phyloP scores from a whole-genome alignment of 1,284 basidiomycete genomes.

The Boletus chippewaensis region DNA sequence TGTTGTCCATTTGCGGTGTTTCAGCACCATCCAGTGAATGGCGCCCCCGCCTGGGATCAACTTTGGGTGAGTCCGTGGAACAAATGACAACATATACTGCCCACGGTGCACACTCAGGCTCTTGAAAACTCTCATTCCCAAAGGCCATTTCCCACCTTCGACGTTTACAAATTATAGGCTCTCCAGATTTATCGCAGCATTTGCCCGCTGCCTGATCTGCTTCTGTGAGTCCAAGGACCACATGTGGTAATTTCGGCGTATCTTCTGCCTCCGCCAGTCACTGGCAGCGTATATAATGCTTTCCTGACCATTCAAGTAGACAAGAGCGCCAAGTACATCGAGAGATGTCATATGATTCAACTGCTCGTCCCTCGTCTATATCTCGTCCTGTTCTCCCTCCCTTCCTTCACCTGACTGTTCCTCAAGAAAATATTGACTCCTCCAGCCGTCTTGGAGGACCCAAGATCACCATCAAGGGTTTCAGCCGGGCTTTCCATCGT shows the following conservation, averaged over 20 bases:
- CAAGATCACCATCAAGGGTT: background rate
- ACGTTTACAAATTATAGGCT: too few species aligned
- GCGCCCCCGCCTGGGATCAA: too few species aligned
- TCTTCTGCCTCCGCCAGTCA: background rate
- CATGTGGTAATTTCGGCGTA: background rate
- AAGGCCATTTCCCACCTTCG: too few species aligned
- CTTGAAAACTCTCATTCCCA: too few species aligned
- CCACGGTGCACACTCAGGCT: too few species aligned
- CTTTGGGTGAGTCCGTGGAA: too few species aligned
- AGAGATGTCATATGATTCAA: constrained; percentile 11
- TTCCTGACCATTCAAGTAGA: background rate
- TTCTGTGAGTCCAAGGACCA: constrained; percentile 1
- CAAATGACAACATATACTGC: too few species aligned
- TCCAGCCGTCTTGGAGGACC: background rate
- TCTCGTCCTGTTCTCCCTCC: constrained; percentile 15
- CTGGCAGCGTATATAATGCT: constrained; percentile 2
- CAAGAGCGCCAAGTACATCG: background rate
- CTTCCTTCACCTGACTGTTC: constrained; percentile 10
- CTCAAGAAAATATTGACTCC: background rate
- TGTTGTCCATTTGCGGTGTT: too few species aligned
- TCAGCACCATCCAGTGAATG: too few species aligned
- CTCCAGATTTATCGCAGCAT: too few species aligned
- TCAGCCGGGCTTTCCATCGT: constrained; percentile 12
- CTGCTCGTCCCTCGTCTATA: constrained; percentile 5
- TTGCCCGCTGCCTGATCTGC: too few species aligned